A percentile compares a stretch with the other conserved stretches of the same genome.
These are phyloP conservation scores for Anastatica hierochuntica DNA, from an alignment of 345 rosid genomes.

Conservation along the genomic window DNA sequence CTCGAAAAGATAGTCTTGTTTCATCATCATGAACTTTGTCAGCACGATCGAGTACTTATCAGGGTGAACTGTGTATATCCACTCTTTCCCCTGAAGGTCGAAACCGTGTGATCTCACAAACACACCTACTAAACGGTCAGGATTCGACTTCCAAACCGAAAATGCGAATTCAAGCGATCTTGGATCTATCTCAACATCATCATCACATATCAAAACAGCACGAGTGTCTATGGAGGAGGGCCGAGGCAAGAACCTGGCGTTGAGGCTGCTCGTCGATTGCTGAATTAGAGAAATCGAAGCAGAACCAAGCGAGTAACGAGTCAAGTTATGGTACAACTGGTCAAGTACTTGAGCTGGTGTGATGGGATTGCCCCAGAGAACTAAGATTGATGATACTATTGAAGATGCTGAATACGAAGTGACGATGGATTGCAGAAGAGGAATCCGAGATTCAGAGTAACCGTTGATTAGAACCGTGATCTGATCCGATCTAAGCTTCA, in stretches of 20 bases:
- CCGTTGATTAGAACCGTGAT: slow-evolving; percentile 68
- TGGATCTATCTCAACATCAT: slow-evolving; percentile 49
- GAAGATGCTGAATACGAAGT: slow-evolving; percentile 43
- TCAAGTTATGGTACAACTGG: slow-evolving; percentile 35
- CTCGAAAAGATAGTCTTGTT: slow-evolving; percentile 35
- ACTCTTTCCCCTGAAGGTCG: slow-evolving; percentile 36
- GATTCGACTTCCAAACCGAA: slow-evolving; percentile 43
- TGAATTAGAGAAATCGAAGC: slow-evolving; percentile 46
- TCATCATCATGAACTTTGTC: slow-evolving; percentile 64
- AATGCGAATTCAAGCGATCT: slow-evolving; percentile 48
- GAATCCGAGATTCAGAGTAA: slow-evolving; percentile 52
- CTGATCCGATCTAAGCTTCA: slow-evolving; percentile 45
- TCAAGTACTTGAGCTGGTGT: slow-evolving; percentile 33
- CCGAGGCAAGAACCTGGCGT: slow-evolving; percentile 52
- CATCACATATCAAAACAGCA: slow-evolving; percentile 56
- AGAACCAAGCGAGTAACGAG: slow-evolving; percentile 33
- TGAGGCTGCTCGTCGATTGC: slow-evolving; percentile 55
- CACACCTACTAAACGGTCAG: slow-evolving; percentile 41
- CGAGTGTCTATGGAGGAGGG: slow-evolving; percentile 32
- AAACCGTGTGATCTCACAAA: slow-evolving; percentile 57
- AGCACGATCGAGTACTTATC: slow-evolving; percentile 57
- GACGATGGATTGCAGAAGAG: slow-evolving; percentile 51
- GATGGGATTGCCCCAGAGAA: slow-evolving; percentile 67
- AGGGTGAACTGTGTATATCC: slow-evolving; percentile 73
- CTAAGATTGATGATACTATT: slow-evolving; percentile 38